Evolutionary conservation across 2,329 filamentous ascomycete genomes (phyloP), one percentile per base, ranked within the genome.

Genomic region (Cladosporium velox): DNA sequence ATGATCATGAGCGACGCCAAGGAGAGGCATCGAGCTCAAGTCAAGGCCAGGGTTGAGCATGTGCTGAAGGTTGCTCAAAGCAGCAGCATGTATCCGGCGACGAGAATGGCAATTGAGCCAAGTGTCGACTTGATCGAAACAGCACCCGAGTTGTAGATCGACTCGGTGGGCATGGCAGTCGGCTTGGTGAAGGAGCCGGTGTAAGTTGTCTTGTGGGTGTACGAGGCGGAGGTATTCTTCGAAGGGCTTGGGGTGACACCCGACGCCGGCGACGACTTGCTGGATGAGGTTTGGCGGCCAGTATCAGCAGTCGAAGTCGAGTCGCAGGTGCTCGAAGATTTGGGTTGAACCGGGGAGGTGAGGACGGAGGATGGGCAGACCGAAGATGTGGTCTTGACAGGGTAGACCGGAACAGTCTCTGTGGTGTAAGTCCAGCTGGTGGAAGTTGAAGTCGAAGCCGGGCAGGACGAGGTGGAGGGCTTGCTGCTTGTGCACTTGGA

Each of bases 381-480:
- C 38, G 58, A 60, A 15, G 58, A 60, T 12, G 55, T 26, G 55
- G 55, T 21, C 12, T n/a, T 5, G 8, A 34, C 38, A 14, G 58
- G 38, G 18, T 30, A 47, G 34, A 38, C 41, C 14, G 58, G 58
- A 2, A 59, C 47, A 28, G 54, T 59, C 41, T 58, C 30, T 18
- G 54, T 65, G 21, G 63, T 65, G 12, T 32, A 28, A 34, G 63
- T 65, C 63, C 63, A 65, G 47, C 34, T 52, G 41, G 63, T 65
- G 7, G 54, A 65, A 35, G 63, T 59, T 21, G 54, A 59, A 30
- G 28, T 55, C 7, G 61, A 44, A 15, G 61, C 41, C 14, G 63
- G 32, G 55, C 63, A 65, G 15, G 38, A 41, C n/a, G 63, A 47
- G 21, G 59, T 35, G 28, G 59, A 21, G 12, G 59, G n/a, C 26